A percentile compares a stretch with the other conserved stretches of the same genome.
phyloP scores from a whole-genome alignment of 768 basidiomycete genomes.

The Pisolithus sp. region DNA sequence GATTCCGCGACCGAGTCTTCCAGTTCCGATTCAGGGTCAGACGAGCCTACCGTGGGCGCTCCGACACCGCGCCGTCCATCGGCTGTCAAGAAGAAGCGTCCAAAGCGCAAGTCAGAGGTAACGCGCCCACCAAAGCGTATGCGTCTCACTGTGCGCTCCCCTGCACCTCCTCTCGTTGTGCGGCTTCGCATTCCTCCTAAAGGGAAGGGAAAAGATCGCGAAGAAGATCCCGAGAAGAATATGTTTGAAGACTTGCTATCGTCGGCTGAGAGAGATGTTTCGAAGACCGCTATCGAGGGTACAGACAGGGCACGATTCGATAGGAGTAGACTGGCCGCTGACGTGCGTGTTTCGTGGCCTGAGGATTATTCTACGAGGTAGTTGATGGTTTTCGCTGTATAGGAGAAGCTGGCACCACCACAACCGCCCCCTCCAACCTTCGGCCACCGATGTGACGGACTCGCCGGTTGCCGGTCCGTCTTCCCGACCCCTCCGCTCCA shows the following conservation, averaged over 20 bases:
- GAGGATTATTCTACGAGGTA: not conserved
- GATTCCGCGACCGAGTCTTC: conserved; percentile 19
- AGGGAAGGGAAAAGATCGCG: conserved; percentile 63
- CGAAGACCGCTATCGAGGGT: conserved; percentile 55
- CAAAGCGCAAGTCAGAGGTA: conserved; percentile 19
- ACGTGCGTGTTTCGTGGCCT: conserved; percentile 42
- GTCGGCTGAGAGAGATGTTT: conserved; percentile 62
- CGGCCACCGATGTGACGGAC: conserved; percentile 28
- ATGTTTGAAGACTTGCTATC: conserved; percentile 82
- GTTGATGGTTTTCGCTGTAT: conserved; percentile 8
- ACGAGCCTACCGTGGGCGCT: conserved; percentile 10
- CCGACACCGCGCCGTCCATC: conserved; percentile 8
- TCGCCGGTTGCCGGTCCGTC: conserved; percentile 48
- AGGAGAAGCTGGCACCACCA: conserved; percentile 48
- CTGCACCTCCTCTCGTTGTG: conserved; percentile 35
- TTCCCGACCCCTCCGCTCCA: conserved; percentile 57
- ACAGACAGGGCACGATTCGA: conserved; percentile 70
- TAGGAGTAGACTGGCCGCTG: conserved; percentile 60
- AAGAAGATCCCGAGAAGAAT: conserved; percentile 53
- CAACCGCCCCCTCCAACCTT: conserved; percentile 25
- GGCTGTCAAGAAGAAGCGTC: conserved; percentile 22
- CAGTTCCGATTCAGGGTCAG: conserved; percentile 24
- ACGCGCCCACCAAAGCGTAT: conserved; percentile 39
- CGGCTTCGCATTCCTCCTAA: conserved; percentile 53
- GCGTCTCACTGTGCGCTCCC: conserved; percentile 35